phyloP scores from a whole-genome alignment of 2,329 filamentous ascomycete species.

The Claviceps digitariae region DNA sequence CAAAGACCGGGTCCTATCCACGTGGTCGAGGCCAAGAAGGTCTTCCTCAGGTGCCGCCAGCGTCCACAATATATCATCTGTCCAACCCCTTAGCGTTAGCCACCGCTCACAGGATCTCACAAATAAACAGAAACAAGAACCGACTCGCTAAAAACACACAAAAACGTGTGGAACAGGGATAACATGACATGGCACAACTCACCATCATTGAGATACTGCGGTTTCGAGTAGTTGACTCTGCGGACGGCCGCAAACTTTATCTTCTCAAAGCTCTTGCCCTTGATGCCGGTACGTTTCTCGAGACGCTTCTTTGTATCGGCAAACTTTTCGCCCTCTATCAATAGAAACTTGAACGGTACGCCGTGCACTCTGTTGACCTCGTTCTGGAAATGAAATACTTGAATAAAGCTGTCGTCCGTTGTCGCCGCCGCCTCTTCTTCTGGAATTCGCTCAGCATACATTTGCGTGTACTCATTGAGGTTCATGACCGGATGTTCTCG shows the following conservation, averaged over 20 bases:
- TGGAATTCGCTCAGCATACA: constrained; percentile 72
- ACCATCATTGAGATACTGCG: constrained; percentile 81
- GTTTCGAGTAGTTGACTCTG: constrained; percentile 59
- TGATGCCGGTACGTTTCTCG: constrained; percentile 82
- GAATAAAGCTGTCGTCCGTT: constrained; percentile 48
- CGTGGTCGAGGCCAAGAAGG: constrained; percentile 51
- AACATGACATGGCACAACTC: constrained; percentile 21
- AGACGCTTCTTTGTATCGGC: constrained; percentile 88
- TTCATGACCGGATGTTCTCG: constrained; percentile 61
- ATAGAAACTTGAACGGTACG: constrained; percentile 78
- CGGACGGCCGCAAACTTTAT: constrained; percentile 85
- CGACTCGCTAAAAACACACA: no score
- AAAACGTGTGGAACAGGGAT: no score
- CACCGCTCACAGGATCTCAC: not conserved
- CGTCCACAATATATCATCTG: constrained; percentile 47
- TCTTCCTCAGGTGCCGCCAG: constrained; percentile 42
- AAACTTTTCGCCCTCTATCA: constrained; percentile 79
- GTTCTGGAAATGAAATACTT: constrained; percentile 84
- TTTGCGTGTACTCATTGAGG: constrained; percentile 71
- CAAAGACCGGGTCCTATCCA: constrained; percentile 44
- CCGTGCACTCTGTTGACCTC: constrained; percentile 76
- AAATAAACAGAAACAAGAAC: not conserved
- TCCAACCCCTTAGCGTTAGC: not conserved
- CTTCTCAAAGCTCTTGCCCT: constrained; percentile 97
- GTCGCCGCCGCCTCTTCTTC: constrained; percentile 52